Evolutionary conservation across 345 rosid genomes (phyloP).

Genomic region (Noccaea bulbosa): DNA sequence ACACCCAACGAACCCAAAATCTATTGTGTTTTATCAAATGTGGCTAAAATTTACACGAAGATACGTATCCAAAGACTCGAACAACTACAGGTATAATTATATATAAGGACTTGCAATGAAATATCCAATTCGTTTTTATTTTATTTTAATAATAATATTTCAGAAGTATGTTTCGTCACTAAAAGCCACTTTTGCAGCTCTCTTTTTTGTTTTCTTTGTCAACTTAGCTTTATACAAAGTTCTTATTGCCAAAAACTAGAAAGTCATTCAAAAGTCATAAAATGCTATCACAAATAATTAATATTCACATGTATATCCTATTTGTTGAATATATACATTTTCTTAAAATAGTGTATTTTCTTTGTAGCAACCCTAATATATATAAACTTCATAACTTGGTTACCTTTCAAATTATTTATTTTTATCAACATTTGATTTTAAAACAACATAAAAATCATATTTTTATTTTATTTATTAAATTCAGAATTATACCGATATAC

Average conservation of each 20-base stretch:
- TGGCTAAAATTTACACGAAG: slow-evolving; percentile 2
- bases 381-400: slow-evolving; percentile 7
- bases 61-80: background rate
- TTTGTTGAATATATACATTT: background rate
- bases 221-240: slow-evolving; percentile 50
- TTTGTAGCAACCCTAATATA: slow-evolving; percentile 4
- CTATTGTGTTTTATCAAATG: slow-evolving; percentile 27
- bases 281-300: slow-evolving; percentile 10
- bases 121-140: background rate
- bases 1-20: slow-evolving; percentile 25
- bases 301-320: slow-evolving; percentile 13
- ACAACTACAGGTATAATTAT: background rate
- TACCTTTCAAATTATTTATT: slow-evolving; percentile 11
- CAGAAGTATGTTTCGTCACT: slow-evolving; percentile 42
- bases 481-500: background rate
- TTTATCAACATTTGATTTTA: background rate
- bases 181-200: slow-evolving; percentile 41
- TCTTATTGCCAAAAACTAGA: slow-evolving; percentile 19
- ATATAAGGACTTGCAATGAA: slow-evolving; percentile 14
- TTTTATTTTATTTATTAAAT: background rate
- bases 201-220: slow-evolving; percentile 46
- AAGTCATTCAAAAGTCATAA: slow-evolving; percentile 47
- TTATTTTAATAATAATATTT: background rate
- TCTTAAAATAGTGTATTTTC: background rate
- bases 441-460: background rate